Evolutionary conservation across 371 early-diverging fungal species (phyloP), one percentile per base, ranked within the genome.

Genomic region (Conidiobolus incongruus): DNA sequence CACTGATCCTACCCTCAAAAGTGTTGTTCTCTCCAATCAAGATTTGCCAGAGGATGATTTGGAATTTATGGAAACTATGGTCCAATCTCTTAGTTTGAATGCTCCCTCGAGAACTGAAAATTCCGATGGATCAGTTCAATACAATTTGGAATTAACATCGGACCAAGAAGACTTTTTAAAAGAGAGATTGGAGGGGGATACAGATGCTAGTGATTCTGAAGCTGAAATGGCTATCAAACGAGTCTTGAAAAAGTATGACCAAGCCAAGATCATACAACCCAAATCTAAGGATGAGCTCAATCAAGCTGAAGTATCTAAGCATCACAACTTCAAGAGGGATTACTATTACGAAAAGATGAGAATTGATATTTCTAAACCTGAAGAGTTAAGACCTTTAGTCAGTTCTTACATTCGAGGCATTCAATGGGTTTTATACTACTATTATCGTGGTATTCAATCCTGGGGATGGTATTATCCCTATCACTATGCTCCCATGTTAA

Each of bases 391-490:
- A 15, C 47, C 47, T 1, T 53, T 94, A 42, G 70, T 83, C 23
- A 56, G 65, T 41, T 61, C 75, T 32, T 99, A 99, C 56, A 62
- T 96, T 2, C 74, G 76, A 48, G 92, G 96, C 15, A 59, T 94
- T 40, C 91, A 93, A 54, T 99, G 99, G 99, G 88, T 96, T 8
- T 68, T 95, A 17, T 60, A 66, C 44, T 99, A 99, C 58, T 99
- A 99, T 56, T 92, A 89, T 58, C 61, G 72, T 29, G 98, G 96
- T 33, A 83, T 86, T 12, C 81, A 80, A 11, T 86, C 88, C 1
- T 99, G 99, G 99, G 81, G 77, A 12, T 98, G 93, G 93, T 98
- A 81, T 66, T 99, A 85, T 53, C 95, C 96, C 2, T 89, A 82
- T 61, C 94, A 99, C 55, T 99, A 96, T 60, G 85, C 98, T 4